Evolutionary conservation across 2,329 filamentous ascomycete species (phyloP), one percentile per base, ranked within the genome.

Genomic region (Chalaropsis thielavioides): DNA sequence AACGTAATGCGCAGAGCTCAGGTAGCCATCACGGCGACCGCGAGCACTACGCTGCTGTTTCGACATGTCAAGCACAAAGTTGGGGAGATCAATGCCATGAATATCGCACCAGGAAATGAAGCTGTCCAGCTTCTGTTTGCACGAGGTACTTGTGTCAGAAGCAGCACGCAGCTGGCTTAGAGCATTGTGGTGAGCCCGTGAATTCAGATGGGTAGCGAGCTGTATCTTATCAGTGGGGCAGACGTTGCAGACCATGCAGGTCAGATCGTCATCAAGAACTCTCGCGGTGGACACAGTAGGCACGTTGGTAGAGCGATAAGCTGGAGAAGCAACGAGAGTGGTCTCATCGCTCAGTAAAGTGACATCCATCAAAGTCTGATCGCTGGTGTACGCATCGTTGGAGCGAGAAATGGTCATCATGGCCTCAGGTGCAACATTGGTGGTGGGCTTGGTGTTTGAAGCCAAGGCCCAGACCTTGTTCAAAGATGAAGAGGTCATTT

Each of bases 21-120:
- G 54, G 49, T 61, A 66, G 44, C 65, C 65, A 38, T 66, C 65
- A 35, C 65, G 61, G 24, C 65, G 65, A 6, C n/a, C 58, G 13
- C 62, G 64, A 51, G 49, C 43, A 38, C 24, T 58, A 1, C 46
- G 46, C 6, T 58, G 27, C 31, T 58, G 54, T 22, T 58, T 58
- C 11, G 54, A 58, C 54, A 58, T 58, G 27, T 58, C 35, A 31
- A 49, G 54, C 15, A 56, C 46, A 35, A 61, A 22, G 10, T 44
- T 35, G 8, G 62, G 61, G 54, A 66, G 59, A 11, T 38, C 51
- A 17, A 66, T 35, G 15, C 61, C 17, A 19, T 66, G 43, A 4
- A 54, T 35, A 19, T 58, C 60, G 22, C 49, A 66, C 65, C 65
- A 66, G n/a, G 62, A 19, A 38, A 60, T 38, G n/a, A 66, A 64